Evolutionary conservation across 1,139 yeast genomes (phyloP).

Genomic region (Taphrina flavorubra): DNA sequence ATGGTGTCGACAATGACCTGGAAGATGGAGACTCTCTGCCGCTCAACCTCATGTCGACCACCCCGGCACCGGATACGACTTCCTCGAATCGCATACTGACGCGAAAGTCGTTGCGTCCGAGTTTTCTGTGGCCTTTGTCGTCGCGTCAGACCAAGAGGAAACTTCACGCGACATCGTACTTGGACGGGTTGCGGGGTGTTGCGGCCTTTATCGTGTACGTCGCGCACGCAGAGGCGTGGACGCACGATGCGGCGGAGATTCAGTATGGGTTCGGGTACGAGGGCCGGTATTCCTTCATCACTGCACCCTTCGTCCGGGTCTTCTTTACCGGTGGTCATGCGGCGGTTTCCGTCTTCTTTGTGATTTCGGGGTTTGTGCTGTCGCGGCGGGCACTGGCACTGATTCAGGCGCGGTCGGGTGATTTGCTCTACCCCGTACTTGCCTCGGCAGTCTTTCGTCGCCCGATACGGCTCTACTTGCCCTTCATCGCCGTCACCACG

Average conservation of each 20-base stretch:
- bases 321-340: constrained; percentile 27
- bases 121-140: not conserved
- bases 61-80: not conserved
- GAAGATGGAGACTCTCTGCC: not conserved
- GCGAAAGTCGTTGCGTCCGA: not conserved
- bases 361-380: constrained; percentile 35
- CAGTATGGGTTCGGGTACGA: constrained; percentile 21
- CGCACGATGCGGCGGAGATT: constrained; percentile 19
- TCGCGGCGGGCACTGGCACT: constrained; percentile 23
- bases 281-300: constrained; percentile 16
- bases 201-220: constrained; percentile 33
- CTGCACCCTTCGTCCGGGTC: constrained; percentile 27
- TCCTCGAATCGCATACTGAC: not conserved
- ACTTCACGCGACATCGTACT: constrained; percentile 28
- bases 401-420: constrained; percentile 13
- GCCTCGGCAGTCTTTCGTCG: constrained; percentile 37
- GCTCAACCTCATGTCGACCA: not conserved
- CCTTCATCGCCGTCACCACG: constrained; percentile 25
- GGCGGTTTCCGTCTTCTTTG: constrained; percentile 36
- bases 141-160: not conserved
- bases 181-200: constrained; percentile 33
- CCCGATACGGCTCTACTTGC: constrained; percentile 23
- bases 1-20: not conserved
- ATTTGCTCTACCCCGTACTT: constrained; percentile 22
- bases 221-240: constrained; percentile 37